phyloP scores from a whole-genome alignment of 2,329 filamentous ascomycete genomes.

The Aphanocladium album region DNA sequence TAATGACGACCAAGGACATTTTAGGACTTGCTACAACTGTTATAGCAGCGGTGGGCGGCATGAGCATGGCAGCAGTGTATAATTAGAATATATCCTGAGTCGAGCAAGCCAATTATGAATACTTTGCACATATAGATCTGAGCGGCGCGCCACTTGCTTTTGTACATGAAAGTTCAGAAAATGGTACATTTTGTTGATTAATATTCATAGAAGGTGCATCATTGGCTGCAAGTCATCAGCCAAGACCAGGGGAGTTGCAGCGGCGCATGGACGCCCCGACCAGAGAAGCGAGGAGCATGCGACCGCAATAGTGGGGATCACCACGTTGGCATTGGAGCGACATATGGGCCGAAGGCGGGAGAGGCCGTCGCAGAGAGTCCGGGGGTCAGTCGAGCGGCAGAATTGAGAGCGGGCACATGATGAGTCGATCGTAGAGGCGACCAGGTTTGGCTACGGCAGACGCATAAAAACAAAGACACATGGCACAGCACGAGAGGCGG shows the following conservation, averaged over 20 bases:
- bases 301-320: background rate
- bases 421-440: too few relatives aligned
- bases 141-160: too few relatives aligned
- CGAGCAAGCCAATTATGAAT: background rate
- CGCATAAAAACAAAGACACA: too few relatives aligned
- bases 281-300: background rate
- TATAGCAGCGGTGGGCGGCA: background rate
- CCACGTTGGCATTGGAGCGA: background rate
- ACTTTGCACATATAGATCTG: background rate
- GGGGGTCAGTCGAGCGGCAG: background rate
- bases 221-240: background rate
- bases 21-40: background rate
- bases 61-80: slow-evolving; percentile 1
- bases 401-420: too few relatives aligned
- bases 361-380: background rate
- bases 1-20: background rate
- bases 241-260: background rate
- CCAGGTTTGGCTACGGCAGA: too few relatives aligned
- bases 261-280: background rate
- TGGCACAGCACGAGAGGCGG: too few relatives aligned
- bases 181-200: background rate
- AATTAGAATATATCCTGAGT: slow-evolving; percentile 6
- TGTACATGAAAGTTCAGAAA: too few relatives aligned
- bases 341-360: background rate
- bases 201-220: background rate